These are phyloP conservation scores for Trichophyton rubrum DNA, from an alignment of 2,329 filamentous ascomycete genomes.

Conservation along the genomic window DNA sequence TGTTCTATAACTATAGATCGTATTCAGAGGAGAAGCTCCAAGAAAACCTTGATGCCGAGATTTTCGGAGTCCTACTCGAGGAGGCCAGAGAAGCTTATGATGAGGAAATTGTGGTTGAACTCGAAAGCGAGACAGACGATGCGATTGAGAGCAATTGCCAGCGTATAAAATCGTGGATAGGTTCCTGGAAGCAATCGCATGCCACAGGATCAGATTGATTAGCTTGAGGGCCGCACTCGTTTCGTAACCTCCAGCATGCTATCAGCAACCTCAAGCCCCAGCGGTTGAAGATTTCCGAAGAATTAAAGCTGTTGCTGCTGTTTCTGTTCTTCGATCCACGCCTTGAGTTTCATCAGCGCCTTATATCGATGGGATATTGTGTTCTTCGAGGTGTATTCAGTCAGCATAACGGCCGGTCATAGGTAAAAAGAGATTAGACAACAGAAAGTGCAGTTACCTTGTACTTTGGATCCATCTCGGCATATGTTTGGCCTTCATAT, in stretches of 20 bases:
- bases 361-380: constrained; percentile 80
- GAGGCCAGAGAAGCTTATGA: constrained; percentile 82
- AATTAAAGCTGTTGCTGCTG: constrained; percentile 9
- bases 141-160: constrained; percentile 85
- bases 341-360: constrained; percentile 74
- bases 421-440: background rate
- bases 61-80: constrained; percentile 87
- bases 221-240: background rate
- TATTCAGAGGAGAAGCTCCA: constrained; percentile 81
- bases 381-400: constrained; percentile 42
- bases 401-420: background rate
- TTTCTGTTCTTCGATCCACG: constrained; percentile 53
- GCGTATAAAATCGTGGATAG: constrained; percentile 68
- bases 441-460: constrained; percentile 49
- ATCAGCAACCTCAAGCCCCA: background rate
- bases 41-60: constrained; percentile 93
- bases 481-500: constrained; percentile 80
- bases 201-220: constrained; percentile 5
- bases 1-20: constrained; percentile 43
- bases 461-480: constrained; percentile 86
- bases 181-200: constrained; percentile 58
- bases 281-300: background rate
- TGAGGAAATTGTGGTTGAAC: constrained; percentile 74
- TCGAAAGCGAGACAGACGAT: constrained; percentile 67
- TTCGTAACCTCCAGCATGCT: background rate